phyloP scores from a whole-genome alignment of 2,329 filamentous ascomycete genomes.

The Arachnopeziza araneosa region DNA sequence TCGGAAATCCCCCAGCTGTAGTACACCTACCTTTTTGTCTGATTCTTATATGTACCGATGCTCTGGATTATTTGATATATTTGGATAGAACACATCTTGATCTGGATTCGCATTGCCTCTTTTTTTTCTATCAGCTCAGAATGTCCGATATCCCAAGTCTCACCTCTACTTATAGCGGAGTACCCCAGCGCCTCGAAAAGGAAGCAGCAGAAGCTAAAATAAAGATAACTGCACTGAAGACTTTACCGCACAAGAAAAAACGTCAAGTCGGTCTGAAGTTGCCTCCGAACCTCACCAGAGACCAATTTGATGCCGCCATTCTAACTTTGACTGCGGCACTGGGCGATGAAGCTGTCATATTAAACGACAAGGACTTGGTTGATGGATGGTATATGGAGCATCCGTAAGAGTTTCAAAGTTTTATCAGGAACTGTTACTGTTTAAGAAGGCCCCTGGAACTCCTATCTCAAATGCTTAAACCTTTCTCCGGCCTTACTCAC shows the following conservation, averaged over 20 bases:
- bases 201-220: conserved; percentile 20
- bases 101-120: not conserved
- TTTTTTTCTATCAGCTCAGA: not conserved
- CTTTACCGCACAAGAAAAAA: conserved; percentile 19
- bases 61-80: no score
- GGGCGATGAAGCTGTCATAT: conserved; percentile 22
- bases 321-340: conserved; percentile 16
- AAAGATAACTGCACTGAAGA: conserved; percentile 19
- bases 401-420: conserved; percentile 21
- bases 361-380: conserved; percentile 26
- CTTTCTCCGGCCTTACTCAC: not conserved
- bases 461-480: no score
- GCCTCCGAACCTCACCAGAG: conserved; percentile 23
- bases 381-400: conserved; percentile 35
- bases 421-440: not conserved
- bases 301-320: conserved; percentile 24
- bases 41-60: no score
- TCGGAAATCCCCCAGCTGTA: no score
- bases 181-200: conserved; percentile 18
- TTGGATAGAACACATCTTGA: no score
- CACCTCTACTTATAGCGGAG: conserved; percentile 18
- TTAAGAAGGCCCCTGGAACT: no score
- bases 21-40: no score
- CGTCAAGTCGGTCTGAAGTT: conserved; percentile 17
- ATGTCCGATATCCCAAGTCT: conserved; percentile 6